Conservation (phyloP, 2,329 filamentous ascomycete genomes). For the Zasmidium angulare region DNA sequence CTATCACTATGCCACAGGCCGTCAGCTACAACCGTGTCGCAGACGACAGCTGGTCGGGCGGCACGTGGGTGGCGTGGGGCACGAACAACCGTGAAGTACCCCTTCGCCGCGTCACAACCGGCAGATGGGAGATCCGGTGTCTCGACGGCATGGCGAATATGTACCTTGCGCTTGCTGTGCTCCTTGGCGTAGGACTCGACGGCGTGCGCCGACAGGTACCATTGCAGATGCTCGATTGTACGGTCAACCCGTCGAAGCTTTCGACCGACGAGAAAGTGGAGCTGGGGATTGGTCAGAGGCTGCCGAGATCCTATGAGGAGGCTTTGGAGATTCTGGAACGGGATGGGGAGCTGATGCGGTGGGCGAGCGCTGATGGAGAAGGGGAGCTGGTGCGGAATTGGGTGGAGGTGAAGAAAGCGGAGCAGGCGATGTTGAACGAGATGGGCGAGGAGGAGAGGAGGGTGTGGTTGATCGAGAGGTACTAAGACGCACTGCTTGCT, state of each 20-base stretch:
- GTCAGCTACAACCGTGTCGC: slow-evolving; percentile 67
- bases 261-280: slow-evolving; percentile 47
- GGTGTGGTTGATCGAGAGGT: slow-evolving; percentile 66
- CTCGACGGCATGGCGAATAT: slow-evolving; percentile 79
- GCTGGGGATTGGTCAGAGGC: slow-evolving; percentile 54
- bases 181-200: slow-evolving; percentile 60
- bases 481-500: slow-evolving; percentile 41
- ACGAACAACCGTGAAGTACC: slow-evolving; percentile 77
- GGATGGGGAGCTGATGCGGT: slow-evolving; percentile 1
- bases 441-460: slow-evolving; percentile 53
- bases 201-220: slow-evolving; percentile 51
- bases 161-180: slow-evolving; percentile 66
- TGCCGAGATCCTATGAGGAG: slow-evolving; percentile 57
- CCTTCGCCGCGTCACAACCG: slow-evolving; percentile 59
- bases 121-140: slow-evolving; percentile 66
- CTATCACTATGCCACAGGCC: slow-evolving; percentile 66
- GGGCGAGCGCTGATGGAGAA: not conserved
- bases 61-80: slow-evolving; percentile 71
- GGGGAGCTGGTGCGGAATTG: slow-evolving; percentile 13
- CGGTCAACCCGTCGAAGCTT: slow-evolving; percentile 54
- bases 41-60: slow-evolving; percentile 75
- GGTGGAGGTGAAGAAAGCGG: slow-evolving; percentile 56
- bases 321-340: slow-evolving; percentile 54
- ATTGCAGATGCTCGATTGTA: slow-evolving; percentile 56
- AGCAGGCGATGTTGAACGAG: slow-evolving; percentile 51